Evolutionary conservation across 106 monocot genomes (phyloP), one percentile per base, ranked within the genome.

Genomic region (Vanilla planifolia): DNA sequence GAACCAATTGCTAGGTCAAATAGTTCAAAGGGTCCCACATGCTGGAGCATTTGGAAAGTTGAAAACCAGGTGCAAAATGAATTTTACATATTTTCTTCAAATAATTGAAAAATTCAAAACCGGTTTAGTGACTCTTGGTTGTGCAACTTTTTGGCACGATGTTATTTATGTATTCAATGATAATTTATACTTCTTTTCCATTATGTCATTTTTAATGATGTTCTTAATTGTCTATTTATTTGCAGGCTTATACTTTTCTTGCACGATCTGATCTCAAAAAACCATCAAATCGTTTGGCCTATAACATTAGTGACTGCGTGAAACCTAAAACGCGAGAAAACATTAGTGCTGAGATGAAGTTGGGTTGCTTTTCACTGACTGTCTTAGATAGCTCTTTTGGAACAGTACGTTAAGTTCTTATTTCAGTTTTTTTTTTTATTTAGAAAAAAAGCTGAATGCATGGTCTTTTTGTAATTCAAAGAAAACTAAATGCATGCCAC

Each of bases 41-140:
- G 88, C 78, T 92, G 84, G 96, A 96, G 96, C 63, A 84, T 96
- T 48, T 96, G 96, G 96, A 91, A 84, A 91, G 79, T 96, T 67
- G 84, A 81, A 71, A 96, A 96, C 75, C 96, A 96, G 96, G 96
- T 96, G 52, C 26, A 53, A 36, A 9, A 16, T 42, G n/a, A n/a
- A 13, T 44, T 21, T 8, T 13, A 25, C 35, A 13, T 33, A 51
- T 36, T 65, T 29, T 57, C 36, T 41, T n/a, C 27, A 13, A 4
- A 37, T 11, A 37, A 59, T 21, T 36, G 23, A 23, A 59, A n/a
- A 59, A 21, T 37, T 22, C 0, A 20, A 36, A 22, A 39, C 37
- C 37, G 28, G 20, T 2, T n/a, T n/a, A n/a, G n/a, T n/a, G n/a
- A n/a, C n/a, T n/a, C n/a, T n/a, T n/a, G n/a, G n/a, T n/a, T n/a